A percentile compares a stretch with the other conserved stretches of the same genome.
Evolutionary conservation across 257 asterid genomes (phyloP).

Genomic region (Nicotiana paniculata): DNA sequence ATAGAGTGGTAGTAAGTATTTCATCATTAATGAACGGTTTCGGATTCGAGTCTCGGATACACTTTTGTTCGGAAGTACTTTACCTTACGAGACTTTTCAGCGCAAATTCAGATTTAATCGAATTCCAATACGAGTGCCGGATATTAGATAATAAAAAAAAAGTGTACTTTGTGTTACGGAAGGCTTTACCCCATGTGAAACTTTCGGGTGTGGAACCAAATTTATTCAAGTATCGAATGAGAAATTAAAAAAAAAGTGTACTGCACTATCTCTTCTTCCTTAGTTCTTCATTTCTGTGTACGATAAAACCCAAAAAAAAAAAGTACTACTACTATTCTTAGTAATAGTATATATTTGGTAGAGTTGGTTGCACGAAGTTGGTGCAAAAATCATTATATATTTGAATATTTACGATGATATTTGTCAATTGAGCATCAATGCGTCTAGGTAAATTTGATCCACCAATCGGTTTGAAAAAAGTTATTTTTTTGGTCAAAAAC

Average conservation of each 20-base stretch:
- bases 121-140: accelerated
- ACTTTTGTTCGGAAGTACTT: too few species aligned
- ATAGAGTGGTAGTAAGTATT: too few species aligned
- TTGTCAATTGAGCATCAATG: background rate
- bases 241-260: too few species aligned
- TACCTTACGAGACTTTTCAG: accelerated
- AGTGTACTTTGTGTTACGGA: too few species aligned
- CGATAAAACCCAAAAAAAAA: background rate
- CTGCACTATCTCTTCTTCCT: background rate
- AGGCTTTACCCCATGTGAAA: too few species aligned
- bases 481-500: background rate
- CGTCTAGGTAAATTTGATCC: background rate
- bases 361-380: background rate
- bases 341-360: background rate
- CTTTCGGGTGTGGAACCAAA: too few species aligned
- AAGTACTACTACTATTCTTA: background rate
- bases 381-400: background rate
- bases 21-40: too few species aligned
- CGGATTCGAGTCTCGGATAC: accelerated
- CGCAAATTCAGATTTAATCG: accelerated
- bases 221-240: too few species aligned
- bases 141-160: too few species aligned
- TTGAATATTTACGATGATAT: background rate
- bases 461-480: background rate
- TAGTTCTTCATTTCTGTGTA: background rate